Base-by-base conservation (phyloP, 257 asterid species). In the Thymus mandschuricus region DNA sequence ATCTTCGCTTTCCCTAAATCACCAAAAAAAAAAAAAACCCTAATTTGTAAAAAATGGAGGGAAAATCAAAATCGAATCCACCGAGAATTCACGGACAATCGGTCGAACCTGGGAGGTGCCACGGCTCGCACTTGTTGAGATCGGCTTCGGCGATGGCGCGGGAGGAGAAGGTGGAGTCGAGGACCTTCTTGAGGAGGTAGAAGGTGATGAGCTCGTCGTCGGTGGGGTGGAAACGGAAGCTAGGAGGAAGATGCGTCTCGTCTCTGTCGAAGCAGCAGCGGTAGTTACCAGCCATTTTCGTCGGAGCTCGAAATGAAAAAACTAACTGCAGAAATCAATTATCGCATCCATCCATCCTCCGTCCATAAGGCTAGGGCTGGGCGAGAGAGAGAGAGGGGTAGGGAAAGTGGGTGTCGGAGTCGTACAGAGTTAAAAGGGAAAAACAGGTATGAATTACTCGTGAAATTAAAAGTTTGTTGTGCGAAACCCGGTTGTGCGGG, bases 51-150 rank as follows among this genome's bases (percentile, higher is more conserved):
- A 35, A 0, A 8, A 21, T 21, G 21, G 21, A 21, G 21, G 21
- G 21, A 21, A 15, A 40, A 62, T 2, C 0, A 60, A 58, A 58
- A 9, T 1, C 49, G 3, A 44, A 44, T 44, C 11, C 9, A 43
- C 5, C 4, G 40, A 0, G 10, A 7, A 43, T 43, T 0, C 6
- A 7, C 7, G 21, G 21, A 21, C 3, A 12, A 57, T 30, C 2
- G 63, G 1, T 3, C 1, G 21, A 33, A 58, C 94, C 97, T 8
- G 98, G 98, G 6, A 93, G 90, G 15, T 93, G 86, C 98, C 98
- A 91, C 0, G 98, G 98, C 81, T 93, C 98, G 76, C 85, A 86
- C 48, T 89, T 91, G 94, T 91, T 91, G 72, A 93, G 93, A 58
- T 93, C 98, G 49, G 86, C 96, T 54, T 89, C 96, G 6, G 91